Evolutionary conservation across 495 filamentous ascomycete genomes (phyloP).

Genomic region (Beverwykella pulmonaria): DNA sequence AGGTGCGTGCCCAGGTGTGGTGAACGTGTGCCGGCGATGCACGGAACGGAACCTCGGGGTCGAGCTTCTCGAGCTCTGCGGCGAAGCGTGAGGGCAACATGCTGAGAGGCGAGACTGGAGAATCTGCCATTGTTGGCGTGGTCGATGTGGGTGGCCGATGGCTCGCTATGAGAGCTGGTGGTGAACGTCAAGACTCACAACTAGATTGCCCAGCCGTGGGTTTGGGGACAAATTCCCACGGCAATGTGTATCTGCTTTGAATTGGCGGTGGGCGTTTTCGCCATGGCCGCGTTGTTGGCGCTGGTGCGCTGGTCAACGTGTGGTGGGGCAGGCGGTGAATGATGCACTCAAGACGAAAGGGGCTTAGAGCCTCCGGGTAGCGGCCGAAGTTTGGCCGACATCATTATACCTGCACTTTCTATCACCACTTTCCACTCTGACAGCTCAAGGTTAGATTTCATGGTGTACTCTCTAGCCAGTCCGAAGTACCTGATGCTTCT

Average conservation of each 20-base stretch:
- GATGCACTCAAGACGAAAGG: neutral
- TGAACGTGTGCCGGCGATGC: constrained; percentile 70
- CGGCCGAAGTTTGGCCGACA: neutral
- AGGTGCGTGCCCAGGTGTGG: constrained; percentile 96
- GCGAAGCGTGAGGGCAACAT: constrained; percentile 56
- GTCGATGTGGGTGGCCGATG: neutral
- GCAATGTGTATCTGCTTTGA: neutral
- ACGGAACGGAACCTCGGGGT: constrained; percentile 72
- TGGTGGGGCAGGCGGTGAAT: neutral
- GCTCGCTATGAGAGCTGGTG: too few relatives aligned
- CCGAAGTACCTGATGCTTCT: too few relatives aligned
- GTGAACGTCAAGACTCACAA: neutral
- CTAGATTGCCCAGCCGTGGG: neutral
- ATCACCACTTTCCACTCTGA: too few relatives aligned
- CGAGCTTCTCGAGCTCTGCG: constrained; percentile 58
- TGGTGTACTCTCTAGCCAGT: too few relatives aligned
- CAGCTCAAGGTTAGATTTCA: too few relatives aligned
- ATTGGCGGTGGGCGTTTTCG: neutral
- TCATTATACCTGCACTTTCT: neutral
- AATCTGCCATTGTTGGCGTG: constrained; percentile 7
- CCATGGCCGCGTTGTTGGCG: constrained; percentile 5
- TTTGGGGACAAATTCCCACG: too few relatives aligned
- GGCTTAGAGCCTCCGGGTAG: neutral
- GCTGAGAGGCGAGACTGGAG: constrained; percentile 14
- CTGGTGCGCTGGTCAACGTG: neutral